Percentiles rank a stretch among this genome's conserved stretches.
Evolutionary conservation across 2,329 filamentous ascomycete genomes (phyloP).

Genomic region (Fusarium sarcochroum): DNA sequence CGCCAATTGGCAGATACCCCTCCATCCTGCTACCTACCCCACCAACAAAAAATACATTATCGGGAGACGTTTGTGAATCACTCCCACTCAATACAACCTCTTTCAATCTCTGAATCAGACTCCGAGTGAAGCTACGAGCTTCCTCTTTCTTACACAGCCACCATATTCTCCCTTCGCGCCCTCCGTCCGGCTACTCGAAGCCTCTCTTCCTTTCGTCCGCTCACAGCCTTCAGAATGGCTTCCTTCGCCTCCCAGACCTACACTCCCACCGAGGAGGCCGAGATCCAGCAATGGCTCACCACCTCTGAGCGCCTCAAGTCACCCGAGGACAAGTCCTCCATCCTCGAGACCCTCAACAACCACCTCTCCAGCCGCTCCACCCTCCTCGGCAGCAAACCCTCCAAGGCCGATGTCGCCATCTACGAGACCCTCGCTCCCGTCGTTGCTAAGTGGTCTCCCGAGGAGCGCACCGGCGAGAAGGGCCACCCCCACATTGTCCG

Average conservation of each 20-base stretch:
- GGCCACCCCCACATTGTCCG: slow-evolving; percentile 93
- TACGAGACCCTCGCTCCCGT: slow-evolving; percentile 83
- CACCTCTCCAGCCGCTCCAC: slow-evolving; percentile 92
- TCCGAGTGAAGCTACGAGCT: slow-evolving; percentile 47
- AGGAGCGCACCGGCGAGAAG: slow-evolving; percentile 90
- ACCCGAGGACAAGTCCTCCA: slow-evolving; percentile 72
- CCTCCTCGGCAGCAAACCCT: slow-evolving; percentile 89
- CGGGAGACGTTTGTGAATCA: slow-evolving; percentile 26
- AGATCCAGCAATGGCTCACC: slow-evolving; percentile 91
- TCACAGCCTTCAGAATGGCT: slow-evolving; percentile 67
- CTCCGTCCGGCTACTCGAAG: slow-evolving; percentile 52
- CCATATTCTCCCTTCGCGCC: slow-evolving; percentile 61
- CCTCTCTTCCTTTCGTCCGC: slow-evolving; percentile 56
- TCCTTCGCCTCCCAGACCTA: slow-evolving; percentile 78
- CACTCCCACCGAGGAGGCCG: slow-evolving; percentile 82
- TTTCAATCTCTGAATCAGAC: slow-evolving; percentile 5
- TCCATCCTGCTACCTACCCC: slow-evolving; percentile 42
- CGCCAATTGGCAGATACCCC: slow-evolving; percentile 36
- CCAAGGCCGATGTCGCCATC: slow-evolving; percentile 85
- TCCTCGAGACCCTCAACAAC: slow-evolving; percentile 84
- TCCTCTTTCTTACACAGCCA: slow-evolving; percentile 41
- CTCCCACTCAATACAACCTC: slow-evolving; percentile 9
- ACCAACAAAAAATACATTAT: slow-evolving; percentile 46
- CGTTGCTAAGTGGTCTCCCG: slow-evolving; percentile 83
- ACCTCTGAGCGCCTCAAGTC: slow-evolving; percentile 77